Conservation (phyloP, 2,329 filamentous ascomycete species). For the Apiospora kogelbergensis region DNA sequence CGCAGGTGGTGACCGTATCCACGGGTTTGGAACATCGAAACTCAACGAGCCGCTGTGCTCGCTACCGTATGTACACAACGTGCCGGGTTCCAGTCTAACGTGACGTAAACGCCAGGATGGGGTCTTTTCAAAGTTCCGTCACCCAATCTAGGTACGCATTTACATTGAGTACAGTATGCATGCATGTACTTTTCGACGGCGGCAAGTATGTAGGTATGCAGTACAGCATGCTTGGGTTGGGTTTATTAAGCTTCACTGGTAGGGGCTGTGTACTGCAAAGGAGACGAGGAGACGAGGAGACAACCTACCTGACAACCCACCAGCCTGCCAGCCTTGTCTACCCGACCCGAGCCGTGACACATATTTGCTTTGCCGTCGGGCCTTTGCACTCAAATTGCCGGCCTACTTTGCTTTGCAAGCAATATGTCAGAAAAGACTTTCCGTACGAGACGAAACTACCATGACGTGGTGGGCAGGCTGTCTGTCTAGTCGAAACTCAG, state of each 20-base stretch:
- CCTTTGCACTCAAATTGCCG: not conserved
- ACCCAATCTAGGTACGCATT: not conserved
- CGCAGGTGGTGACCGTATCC: conserved; percentile 8
- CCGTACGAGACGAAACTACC: not conserved
- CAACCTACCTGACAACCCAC: not conserved
- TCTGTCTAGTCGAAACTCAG: conserved; percentile 8
- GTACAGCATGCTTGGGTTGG: no score
- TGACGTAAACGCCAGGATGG: not conserved
- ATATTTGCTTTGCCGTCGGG: conserved; percentile 3
- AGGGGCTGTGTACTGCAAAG: not conserved
- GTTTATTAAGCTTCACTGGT: not conserved
- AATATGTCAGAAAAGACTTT: conserved; percentile 9
- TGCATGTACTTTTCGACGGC: not conserved
- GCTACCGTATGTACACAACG: not conserved
- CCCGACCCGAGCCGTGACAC: conserved; percentile 2
- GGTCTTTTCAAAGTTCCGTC: not conserved
- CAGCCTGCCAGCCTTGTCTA: conserved; percentile 1
- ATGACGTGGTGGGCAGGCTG: not conserved
- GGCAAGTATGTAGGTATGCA: not conserved
- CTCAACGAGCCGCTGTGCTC: conserved; percentile 6
- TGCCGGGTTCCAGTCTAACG: not conserved
- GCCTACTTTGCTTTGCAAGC: conserved; percentile 3
- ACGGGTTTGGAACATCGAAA: conserved; percentile 11
- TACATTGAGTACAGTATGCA: not conserved
- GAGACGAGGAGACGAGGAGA: not conserved